Evolutionary conservation across 2,329 filamentous ascomycete species (phyloP), one percentile per base, ranked within the genome.

Genomic region (Botrytis porri): DNA sequence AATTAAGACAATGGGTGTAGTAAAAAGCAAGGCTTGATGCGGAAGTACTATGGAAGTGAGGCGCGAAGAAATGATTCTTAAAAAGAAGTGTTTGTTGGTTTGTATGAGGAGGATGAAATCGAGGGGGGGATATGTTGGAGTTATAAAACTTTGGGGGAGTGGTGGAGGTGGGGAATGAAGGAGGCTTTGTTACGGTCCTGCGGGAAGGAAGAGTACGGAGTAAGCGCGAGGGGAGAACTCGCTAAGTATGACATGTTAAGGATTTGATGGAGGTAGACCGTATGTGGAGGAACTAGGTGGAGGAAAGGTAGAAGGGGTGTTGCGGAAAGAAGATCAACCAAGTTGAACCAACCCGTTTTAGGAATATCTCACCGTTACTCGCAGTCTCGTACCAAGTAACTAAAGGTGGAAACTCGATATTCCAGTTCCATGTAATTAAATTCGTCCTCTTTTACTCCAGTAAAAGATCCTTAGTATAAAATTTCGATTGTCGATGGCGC

Each of bases 41-140:
- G 16, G 22, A 20, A 32, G 29, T 67, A 54, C n/a, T 41, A 12
- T 67, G 5, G 57, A 41, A 37, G n/a, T 9, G 35, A 41, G 37
- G n/a, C 35, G 64, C 45, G 35, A 67, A 29, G 6, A 29, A 29
- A 41, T 4, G 45, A 67, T 29, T 39, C 25, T 32, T 54, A 6
- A 39, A 20, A 66, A 54, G 48, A 67, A 54, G 60, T 71, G 59
- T 63, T 37, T 71, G 59, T 63, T 45, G 14, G 32, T 51, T 57
- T 64, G 41, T 39, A 22, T 63, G 37, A 48, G 48, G 41, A 48
- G 32, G 57, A 48, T 48, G 41, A 18, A 37, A 70, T n/a, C 14
- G 25, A 39, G 57, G 57, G 35, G 35, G 54, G 57, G 6, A 70
- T 37, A 14, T 39, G 25, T 29, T 45, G 43, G 41, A 51, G 41